Evolutionary conservation across 768 basidiomycete genomes (phyloP).

Genomic region (Termitomyces sp.): DNA sequence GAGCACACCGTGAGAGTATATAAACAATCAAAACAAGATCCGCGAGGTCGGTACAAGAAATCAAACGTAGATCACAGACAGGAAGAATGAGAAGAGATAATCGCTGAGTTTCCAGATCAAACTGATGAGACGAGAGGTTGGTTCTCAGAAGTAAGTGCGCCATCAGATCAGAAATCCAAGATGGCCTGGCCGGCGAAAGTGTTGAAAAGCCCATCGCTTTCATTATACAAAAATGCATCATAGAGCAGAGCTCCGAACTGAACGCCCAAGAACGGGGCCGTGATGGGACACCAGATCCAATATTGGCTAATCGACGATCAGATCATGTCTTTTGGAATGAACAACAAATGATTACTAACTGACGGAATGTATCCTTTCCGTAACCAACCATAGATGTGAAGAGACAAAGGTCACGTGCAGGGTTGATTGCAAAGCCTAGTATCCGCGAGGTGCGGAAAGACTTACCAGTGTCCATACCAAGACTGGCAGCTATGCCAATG

Average conservation of each 20-base stretch:
- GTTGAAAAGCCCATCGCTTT: slow-evolving; percentile 47
- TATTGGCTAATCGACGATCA: slow-evolving; percentile 43
- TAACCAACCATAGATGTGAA: slow-evolving; percentile 70
- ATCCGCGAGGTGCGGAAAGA: background rate
- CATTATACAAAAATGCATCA: slow-evolving; percentile 55
- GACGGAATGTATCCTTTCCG: slow-evolving; percentile 37
- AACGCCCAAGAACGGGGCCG: slow-evolving; percentile 59
- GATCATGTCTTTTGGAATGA: background rate
- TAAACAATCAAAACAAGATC: background rate
- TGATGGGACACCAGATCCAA: slow-evolving; percentile 70
- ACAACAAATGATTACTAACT: slow-evolving; percentile 24
- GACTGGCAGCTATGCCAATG: slow-evolving; percentile 47
- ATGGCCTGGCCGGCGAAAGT: background rate
- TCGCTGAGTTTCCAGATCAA: background rate
- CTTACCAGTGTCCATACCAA: slow-evolving; percentile 58
- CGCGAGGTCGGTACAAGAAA: too few species aligned
- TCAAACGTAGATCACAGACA: background rate
- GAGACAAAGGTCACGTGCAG: slow-evolving; percentile 40
- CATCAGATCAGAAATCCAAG: background rate
- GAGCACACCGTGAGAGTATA: background rate
- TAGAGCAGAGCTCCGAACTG: slow-evolving; percentile 53
- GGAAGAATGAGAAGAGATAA: background rate
- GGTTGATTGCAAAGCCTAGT: slow-evolving; percentile 30
- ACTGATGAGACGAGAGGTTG: background rate
- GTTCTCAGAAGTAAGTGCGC: background rate